These are phyloP conservation scores for Pseudocercospora cruenta DNA, from an alignment of 2,329 filamentous ascomycete genomes.

Conservation along the genomic window DNA sequence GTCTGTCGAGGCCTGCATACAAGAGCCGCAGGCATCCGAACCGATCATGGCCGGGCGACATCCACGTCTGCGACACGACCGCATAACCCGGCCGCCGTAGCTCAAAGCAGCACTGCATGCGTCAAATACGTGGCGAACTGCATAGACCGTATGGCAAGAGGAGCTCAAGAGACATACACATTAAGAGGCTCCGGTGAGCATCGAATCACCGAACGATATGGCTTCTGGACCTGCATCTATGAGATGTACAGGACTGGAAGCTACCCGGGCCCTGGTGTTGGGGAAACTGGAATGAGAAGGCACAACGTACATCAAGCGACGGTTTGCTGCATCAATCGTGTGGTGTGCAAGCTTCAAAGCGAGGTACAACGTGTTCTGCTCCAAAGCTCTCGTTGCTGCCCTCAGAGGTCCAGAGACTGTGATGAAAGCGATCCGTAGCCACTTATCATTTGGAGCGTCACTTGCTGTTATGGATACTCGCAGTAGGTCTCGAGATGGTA, in stretches of 20 bases:
- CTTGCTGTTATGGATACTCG: too few species aligned
- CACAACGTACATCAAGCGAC: conserved; percentile 1
- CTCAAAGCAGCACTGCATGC: background rate
- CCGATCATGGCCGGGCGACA: background rate
- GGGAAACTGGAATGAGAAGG: background rate
- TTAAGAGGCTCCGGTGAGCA: background rate
- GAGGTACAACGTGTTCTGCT: background rate
- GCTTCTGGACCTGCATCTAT: background rate
- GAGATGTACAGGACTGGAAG: background rate
- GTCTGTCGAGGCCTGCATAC: background rate
- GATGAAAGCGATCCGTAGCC: too few species aligned
- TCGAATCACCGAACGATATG: background rate
- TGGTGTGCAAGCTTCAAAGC: background rate
- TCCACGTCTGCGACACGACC: background rate
- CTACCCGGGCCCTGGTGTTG: background rate
- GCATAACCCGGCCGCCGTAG: background rate
- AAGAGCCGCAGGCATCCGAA: conserved; percentile 1
- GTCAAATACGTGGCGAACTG: background rate
- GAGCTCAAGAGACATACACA: background rate
- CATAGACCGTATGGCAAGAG: background rate
- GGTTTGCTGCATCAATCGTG: conserved; percentile 1
- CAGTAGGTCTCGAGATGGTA: too few species aligned
- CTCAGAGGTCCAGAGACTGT: too few species aligned
- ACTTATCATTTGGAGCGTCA: too few species aligned
- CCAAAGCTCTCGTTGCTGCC: too few species aligned